These are phyloP conservation scores for Amanita brunnescens DNA, from an alignment of 768 basidiomycete genomes.

Conservation along the genomic window DNA sequence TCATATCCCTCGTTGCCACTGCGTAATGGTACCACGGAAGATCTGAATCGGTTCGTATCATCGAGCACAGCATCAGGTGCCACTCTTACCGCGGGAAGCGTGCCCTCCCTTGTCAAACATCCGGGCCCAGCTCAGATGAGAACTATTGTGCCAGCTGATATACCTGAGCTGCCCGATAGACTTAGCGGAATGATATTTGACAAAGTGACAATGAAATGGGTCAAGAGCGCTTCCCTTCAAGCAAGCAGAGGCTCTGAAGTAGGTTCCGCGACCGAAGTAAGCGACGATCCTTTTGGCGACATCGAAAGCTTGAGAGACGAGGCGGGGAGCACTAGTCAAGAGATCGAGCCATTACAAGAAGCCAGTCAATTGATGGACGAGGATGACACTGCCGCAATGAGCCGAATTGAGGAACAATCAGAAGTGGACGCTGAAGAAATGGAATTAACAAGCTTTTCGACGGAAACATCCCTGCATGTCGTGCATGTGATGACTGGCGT, in stretches of 20 bases:
- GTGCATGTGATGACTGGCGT: conserved; percentile 42
- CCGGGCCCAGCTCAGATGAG: conserved; percentile 70
- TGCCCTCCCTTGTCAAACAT: conserved; percentile 80
- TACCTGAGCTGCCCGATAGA: conserved; percentile 65
- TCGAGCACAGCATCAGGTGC: conserved; percentile 79
- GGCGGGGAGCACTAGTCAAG: conserved; percentile 17
- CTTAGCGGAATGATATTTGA: conserved; percentile 89
- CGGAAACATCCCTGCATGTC: conserved; percentile 52
- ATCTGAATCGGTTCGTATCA: conserved; percentile 84
- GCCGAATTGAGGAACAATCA: conserved; percentile 38
- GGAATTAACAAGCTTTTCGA: conserved; percentile 63
- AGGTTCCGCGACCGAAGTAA: conserved; percentile 36
- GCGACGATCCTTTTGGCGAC: conserved; percentile 88
- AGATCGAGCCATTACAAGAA: conserved; percentile 9
- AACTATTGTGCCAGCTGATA: conserved; percentile 73
- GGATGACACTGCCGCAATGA: conserved; percentile 25
- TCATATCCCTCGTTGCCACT: conserved; percentile 45
- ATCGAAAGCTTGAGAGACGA: conserved; percentile 81
- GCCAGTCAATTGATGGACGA: conserved; percentile 7
- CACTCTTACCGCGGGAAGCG: conserved; percentile 61
- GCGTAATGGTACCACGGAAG: conserved; percentile 48
- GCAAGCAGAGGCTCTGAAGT: conserved; percentile 13
- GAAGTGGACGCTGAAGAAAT: conserved; percentile 56
- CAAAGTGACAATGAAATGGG: conserved; percentile 77
- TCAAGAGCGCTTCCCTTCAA: conserved; percentile 45